Conservation (phyloP, 2,329 filamentous ascomycete genomes). For the Colletotrichum noveboracense region DNA sequence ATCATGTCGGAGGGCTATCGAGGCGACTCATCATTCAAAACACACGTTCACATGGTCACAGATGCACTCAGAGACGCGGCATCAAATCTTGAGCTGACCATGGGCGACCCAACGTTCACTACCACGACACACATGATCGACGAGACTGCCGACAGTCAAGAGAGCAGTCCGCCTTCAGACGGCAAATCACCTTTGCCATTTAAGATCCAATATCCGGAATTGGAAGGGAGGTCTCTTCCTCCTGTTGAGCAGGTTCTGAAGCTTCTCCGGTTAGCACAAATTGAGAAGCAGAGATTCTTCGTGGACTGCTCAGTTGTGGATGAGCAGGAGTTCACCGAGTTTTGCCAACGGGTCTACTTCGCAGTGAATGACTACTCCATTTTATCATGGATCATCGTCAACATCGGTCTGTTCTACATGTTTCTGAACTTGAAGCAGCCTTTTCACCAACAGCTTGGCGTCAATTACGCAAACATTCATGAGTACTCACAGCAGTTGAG, state of each 20-base stretch:
- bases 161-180: not conserved
- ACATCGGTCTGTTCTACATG: conserved; percentile 30
- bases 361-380: conserved; percentile 31
- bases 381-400: conserved; percentile 31
- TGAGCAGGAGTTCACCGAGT: conserved; percentile 28
- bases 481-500: conserved; percentile 17
- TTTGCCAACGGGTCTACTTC: conserved; percentile 32
- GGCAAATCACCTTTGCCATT: not conserved
- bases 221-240: conserved; percentile 26
- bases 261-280: conserved; percentile 28
- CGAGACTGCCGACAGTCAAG: not conserved
- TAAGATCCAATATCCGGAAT: conserved; percentile 21
- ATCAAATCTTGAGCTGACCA: not conserved
- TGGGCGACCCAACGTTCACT: not conserved
- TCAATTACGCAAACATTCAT: not conserved
- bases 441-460: conserved; percentile 18
- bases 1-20: conserved; percentile 28
- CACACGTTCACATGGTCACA: conserved; percentile 21
- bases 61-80: not conserved
- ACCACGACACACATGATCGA: not conserved
- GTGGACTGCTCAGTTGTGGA: conserved; percentile 28
- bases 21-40: conserved; percentile 32
- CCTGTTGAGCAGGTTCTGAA: conserved; percentile 29
- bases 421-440: conserved; percentile 22
- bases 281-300: conserved; percentile 30